Conservation (phyloP, 2,329 filamentous ascomycete species). For the Aureobasidium sp. region DNA sequence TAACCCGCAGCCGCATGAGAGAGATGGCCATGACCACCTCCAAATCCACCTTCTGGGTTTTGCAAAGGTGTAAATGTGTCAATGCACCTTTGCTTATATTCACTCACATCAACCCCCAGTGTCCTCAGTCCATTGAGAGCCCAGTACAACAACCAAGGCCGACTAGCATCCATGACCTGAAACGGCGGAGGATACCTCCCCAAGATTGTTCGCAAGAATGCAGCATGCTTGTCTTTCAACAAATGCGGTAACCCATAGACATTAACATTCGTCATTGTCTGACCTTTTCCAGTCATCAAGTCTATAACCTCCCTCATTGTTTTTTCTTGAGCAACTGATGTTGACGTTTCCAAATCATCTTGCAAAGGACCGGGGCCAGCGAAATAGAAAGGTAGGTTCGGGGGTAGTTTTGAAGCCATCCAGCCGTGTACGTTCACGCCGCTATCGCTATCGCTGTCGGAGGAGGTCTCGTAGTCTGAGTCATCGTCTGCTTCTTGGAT, state of each 20-base stretch:
- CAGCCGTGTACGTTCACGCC: slow-evolving; percentile 10
- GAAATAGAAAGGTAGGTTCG: slow-evolving; percentile 45
- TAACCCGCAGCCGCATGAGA: slow-evolving; percentile 88
- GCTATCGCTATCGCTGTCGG: not conserved
- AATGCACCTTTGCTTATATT: slow-evolving; percentile 55
- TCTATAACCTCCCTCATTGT: slow-evolving; percentile 62
- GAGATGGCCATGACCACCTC: slow-evolving; percentile 82
- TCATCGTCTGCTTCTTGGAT: slow-evolving; percentile 15
- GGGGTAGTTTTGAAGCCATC: slow-evolving; percentile 9
- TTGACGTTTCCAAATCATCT: slow-evolving; percentile 58
- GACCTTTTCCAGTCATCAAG: slow-evolving; percentile 49
- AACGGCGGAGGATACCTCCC: slow-evolving; percentile 59
- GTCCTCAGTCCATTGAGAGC: slow-evolving; percentile 65
- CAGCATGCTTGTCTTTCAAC: slow-evolving; percentile 51
- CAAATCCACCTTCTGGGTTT: slow-evolving; percentile 76
- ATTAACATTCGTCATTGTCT: slow-evolving; percentile 47
- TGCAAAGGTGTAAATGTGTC: slow-evolving; percentile 74
- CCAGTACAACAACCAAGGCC: slow-evolving; percentile 96
- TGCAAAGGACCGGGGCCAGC: slow-evolving; percentile 52
- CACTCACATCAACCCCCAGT: slow-evolving; percentile 62
- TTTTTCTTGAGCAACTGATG: slow-evolving; percentile 58
- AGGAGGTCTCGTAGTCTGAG: not conserved
- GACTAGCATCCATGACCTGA: slow-evolving; percentile 70
- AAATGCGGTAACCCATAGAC: slow-evolving; percentile 64
- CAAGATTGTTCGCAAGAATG: slow-evolving; percentile 50